Evolutionary conservation across 768 basidiomycete species (phyloP), one percentile per base, ranked within the genome.

Genomic region (Trametes villosa): DNA sequence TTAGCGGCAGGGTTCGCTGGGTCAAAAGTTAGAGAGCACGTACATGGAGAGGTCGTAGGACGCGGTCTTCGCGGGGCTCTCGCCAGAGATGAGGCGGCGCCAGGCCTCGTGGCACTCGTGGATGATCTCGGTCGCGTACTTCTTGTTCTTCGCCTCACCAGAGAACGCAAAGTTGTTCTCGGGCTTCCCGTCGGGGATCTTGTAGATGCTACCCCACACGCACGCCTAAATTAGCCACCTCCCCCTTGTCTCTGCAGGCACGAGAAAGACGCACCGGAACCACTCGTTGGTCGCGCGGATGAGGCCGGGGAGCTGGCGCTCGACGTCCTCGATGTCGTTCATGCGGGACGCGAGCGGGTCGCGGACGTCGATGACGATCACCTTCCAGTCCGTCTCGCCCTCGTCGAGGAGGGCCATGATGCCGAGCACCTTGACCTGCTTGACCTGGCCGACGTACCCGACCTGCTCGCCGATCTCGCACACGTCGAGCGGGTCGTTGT

Each of bases 371-470:
- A 98, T 94, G 74, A 96, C 97, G 77, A 99, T 86, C 80, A 99
- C 92, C 79, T 99, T 99, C 97, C 97, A 99, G 82, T 98, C 97
- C 66, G 97, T 98, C 82, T 98, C 97, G 70, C 97, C 97, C 75
- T 98, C 97, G 73, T 99, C 97, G 67, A 98, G 88, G 59, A 98
- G 83, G 59, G 97, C 97, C 96, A 98, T 98, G 86, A 98, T 96
- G 63, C 97, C 97, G 71, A 99, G 92, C 66, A 99, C 92, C 83
- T 99, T 99, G 86, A 99, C 97, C 77, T 98, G 97, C 82, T 98
- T 99, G 76, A 99, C 86, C 76, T 98, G 96, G 58, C 97, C 97
- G 64, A 88, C 86, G 76, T 95, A 94, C 67, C 96, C 97, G 69
- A 98, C 92, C 76, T 96, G 92, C 77, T 99, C 97, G 63, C 97